Percentiles rank a stretch among this genome's conserved stretches.
Evolutionary conservation across 192 early-diverging fungal species (phyloP).

Genomic region (Haplosporangium gracile): DNA sequence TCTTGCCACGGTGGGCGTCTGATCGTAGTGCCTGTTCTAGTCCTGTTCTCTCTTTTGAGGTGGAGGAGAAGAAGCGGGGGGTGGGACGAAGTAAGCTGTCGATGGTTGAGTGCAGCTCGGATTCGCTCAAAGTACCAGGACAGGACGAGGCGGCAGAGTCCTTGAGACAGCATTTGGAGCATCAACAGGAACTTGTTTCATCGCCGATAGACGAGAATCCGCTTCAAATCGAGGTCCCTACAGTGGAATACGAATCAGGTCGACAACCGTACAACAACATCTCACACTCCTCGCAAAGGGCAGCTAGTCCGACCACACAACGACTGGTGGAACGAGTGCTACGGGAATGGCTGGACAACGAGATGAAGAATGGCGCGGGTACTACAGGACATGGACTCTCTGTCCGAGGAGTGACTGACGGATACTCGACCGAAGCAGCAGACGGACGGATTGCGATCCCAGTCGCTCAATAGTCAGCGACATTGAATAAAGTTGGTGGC

Average conservation of each 20-base stretch:
- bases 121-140: conserved; percentile 23
- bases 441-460: conserved; percentile 3
- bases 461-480: background rate
- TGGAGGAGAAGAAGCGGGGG: conserved; percentile 13
- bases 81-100: conserved; percentile 6
- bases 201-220: background rate
- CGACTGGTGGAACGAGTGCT: conserved; percentile 63
- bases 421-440: background rate
- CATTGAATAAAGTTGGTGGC: background rate
- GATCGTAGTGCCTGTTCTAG: conserved; percentile 30
- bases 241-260: background rate
- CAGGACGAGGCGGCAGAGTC: conserved; percentile 3
- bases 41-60: conserved; percentile 18
- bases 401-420: conserved; percentile 33
- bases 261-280: background rate
- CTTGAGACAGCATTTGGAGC: background rate
- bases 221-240: background rate
- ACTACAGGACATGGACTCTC: conserved; percentile 32
- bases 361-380: conserved; percentile 37
- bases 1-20: conserved; percentile 11
- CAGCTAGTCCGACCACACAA: conserved; percentile 60
- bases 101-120: conserved; percentile 1
- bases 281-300: conserved; percentile 17
- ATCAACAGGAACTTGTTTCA: background rate
- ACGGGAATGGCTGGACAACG: conserved; percentile 61